Evolutionary conservation across 441 rosid genomes (phyloP).

Genomic region (Breynia disticha): DNA sequence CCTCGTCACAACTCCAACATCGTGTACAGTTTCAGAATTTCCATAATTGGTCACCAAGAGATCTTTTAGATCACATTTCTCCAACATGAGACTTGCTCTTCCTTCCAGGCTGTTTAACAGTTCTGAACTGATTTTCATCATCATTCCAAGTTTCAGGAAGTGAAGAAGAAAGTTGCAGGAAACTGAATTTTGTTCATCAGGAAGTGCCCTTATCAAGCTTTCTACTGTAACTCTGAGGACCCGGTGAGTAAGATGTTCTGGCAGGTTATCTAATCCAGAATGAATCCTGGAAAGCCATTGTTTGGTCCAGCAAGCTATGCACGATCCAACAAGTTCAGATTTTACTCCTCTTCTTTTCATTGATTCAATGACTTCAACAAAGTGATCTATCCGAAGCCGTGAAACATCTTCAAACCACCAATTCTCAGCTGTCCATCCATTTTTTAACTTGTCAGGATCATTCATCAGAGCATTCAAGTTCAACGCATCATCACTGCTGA

Average conservation of each 20-base stretch:
- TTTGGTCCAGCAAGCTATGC: constrained; percentile 37
- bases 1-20: constrained; percentile 24
- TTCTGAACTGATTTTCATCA: constrained; percentile 21
- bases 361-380: constrained; percentile 35
- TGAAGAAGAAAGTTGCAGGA: constrained; percentile 48
- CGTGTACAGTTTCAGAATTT: constrained; percentile 21
- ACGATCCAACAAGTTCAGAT: constrained; percentile 36
- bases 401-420: constrained; percentile 63
- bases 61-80: constrained; percentile 32
- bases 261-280: constrained; percentile 17
- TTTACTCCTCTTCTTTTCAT: constrained; percentile 29
- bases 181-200: constrained; percentile 33
- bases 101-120: constrained; percentile 20
- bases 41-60: constrained; percentile 32
- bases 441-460: constrained; percentile 7
- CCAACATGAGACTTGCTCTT: constrained; percentile 34
- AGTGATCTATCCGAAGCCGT: constrained; percentile 46
- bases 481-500: constrained; percentile 5
- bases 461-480: constrained; percentile 6
- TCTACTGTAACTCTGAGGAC: constrained; percentile 28
- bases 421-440: constrained; percentile 14
- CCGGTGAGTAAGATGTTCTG: constrained; percentile 22
- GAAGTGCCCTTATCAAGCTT: constrained; percentile 38
- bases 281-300: constrained; percentile 38
- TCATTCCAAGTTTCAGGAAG: constrained; percentile 34